These are phyloP conservation scores for Coniochaeta hoffmannii DNA, from an alignment of 2,329 filamentous ascomycete genomes.

Conservation along the genomic window DNA sequence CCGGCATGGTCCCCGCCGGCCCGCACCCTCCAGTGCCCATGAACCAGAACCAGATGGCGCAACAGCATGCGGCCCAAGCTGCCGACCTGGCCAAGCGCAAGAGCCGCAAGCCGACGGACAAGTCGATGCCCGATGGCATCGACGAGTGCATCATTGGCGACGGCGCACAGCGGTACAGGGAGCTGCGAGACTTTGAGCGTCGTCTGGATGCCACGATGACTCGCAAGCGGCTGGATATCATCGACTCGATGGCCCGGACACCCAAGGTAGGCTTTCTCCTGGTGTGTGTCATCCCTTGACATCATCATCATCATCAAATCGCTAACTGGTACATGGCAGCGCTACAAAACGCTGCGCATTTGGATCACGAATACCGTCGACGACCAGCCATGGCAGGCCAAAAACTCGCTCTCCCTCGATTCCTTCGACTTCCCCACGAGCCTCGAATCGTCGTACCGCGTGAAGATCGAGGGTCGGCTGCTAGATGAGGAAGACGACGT, in stretches of 20 bases:
- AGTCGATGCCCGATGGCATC: conserved; percentile 84
- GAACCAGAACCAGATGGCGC: conserved; percentile 46
- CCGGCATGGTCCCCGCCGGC: conserved; percentile 45
- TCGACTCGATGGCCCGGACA: conserved; percentile 70
- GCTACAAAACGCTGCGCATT: conserved; percentile 77
- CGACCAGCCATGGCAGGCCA: conserved; percentile 83
- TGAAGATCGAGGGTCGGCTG: conserved; percentile 85
- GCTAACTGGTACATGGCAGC: conserved; percentile 30
- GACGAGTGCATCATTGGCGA: conserved; percentile 78
- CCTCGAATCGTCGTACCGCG: conserved; percentile 71
- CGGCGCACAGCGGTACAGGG: conserved; percentile 73
- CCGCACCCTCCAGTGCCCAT: conserved; percentile 35
- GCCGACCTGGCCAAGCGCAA: conserved; percentile 69
- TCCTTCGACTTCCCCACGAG: conserved; percentile 76
- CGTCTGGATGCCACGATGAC: conserved; percentile 88
- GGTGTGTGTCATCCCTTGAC: background rate
- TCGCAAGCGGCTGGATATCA: conserved; percentile 84
- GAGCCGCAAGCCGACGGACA: conserved; percentile 87
- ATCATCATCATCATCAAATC: background rate
- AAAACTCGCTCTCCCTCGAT: conserved; percentile 58
- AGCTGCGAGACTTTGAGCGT: conserved; percentile 79
- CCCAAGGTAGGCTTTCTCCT: conserved; percentile 49
- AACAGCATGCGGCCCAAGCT: conserved; percentile 33
- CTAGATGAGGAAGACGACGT: conserved; percentile 60
- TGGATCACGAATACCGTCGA: conserved; percentile 95